Base-by-base conservation (phyloP, 441 rosid species). In the Omphalea diandra region DNA sequence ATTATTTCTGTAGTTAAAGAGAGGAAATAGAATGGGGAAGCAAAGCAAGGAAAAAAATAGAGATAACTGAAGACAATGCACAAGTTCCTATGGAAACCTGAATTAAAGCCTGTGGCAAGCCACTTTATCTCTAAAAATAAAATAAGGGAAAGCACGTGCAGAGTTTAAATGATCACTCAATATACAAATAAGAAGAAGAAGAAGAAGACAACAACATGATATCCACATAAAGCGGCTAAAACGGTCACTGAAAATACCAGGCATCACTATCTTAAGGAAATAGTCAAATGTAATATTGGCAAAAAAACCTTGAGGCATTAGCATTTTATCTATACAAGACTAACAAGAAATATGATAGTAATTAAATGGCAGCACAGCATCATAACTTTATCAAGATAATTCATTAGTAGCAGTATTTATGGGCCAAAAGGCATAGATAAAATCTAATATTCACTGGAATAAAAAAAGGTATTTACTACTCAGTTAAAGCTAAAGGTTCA, bases 81-180 rank as follows among this genome's bases (percentile, higher is more conserved):
- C 63, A 63, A 71, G 44, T 63, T 63, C 55, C 53, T 4, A 61
- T 52, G 43, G 62, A 71, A n/a, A 54, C 54, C 33, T 54, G 50
- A 60, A 70, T n/a, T 63, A 8, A 26, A 38, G 36, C 61, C 53
- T 24, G 60, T 36, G 63, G 27, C 33, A 43, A 53, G 74, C 10
- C 67, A 54, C 22, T 4, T n/a, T 54, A 52, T 41, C 46, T 22
- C 60, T 41, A 52, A 3, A 31, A 29, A 31, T 29, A 70, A 8
- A 17, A 38, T 31, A 49, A 29, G 7, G 3, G 20, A 27, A 9
- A 56, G 4, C 49, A 7, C 20, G 26, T 32, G 2, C 22, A 49
- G 53, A 49, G 6, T 50, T 63, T 31, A 50, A n/a, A n/a, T n/a
- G n/a, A n/a, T n/a, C n/a, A n/a, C n/a, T n/a, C n/a, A n/a, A n/a